These are phyloP conservation scores for Yarrowia phangngaensis DNA, from an alignment of 805 yeast genomes.

Conservation along the genomic window DNA sequence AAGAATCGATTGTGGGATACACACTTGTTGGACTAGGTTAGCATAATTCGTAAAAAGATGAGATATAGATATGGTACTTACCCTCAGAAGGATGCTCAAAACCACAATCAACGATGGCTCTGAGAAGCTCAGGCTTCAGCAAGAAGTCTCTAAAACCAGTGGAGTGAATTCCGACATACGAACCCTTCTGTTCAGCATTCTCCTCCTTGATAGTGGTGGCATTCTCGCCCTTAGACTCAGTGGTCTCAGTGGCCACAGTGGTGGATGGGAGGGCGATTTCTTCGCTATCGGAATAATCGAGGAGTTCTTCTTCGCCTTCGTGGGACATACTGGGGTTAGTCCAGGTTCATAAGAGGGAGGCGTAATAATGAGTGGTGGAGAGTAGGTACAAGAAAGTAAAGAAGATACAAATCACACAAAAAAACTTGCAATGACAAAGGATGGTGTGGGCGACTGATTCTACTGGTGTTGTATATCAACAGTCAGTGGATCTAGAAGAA, in stretches of 20 bases:
- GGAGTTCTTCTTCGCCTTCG: slow-evolving; percentile 98
- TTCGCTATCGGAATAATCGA: slow-evolving; percentile 98
- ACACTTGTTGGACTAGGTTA: slow-evolving; percentile 83
- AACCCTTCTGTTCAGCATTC: slow-evolving; percentile 75
- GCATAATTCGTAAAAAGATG: slow-evolving; percentile 1
- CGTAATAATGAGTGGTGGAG: too few relatives aligned
- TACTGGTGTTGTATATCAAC: too few relatives aligned
- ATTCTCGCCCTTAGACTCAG: slow-evolving; percentile 36
- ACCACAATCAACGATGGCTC: slow-evolving; percentile 99
- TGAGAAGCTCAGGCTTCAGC: slow-evolving; percentile 90
- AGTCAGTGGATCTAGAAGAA: too few relatives aligned
- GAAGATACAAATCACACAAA: slow-evolving; percentile 12
- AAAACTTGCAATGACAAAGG: too few relatives aligned
- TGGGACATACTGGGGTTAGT: slow-evolving; percentile 58
- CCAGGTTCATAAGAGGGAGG: not conserved
- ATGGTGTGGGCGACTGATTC: too few relatives aligned
- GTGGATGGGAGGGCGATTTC: slow-evolving; percentile 73
- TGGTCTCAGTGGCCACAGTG: slow-evolving; percentile 46
- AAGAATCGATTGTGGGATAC: slow-evolving; percentile 95
- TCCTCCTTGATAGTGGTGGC: slow-evolving; percentile 43
- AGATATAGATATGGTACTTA: slow-evolving; percentile 47
- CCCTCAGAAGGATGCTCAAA: slow-evolving; percentile 99
- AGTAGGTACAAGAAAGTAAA: not conserved
- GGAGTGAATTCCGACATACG: slow-evolving; percentile 96
- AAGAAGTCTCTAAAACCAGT: slow-evolving; percentile 98